phyloP scores from a whole-genome alignment of 768 basidiomycete genomes.

The Tulasnella sp. region DNA sequence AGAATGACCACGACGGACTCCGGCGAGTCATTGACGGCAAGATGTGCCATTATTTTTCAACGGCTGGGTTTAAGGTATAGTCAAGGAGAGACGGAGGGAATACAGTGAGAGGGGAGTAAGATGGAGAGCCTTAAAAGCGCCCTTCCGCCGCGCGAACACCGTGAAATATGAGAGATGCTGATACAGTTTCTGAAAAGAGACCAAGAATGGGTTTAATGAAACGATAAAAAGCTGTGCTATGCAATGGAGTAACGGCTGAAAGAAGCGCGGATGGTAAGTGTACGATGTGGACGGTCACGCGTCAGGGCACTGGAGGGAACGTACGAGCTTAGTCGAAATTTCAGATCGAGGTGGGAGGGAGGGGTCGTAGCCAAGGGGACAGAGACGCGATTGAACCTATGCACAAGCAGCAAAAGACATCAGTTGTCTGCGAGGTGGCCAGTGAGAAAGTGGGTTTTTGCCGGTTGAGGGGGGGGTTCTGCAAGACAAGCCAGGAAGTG shows the following conservation, averaged over 20 bases:
- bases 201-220: not conserved
- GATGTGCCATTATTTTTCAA: too few relatives aligned
- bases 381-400: not conserved
- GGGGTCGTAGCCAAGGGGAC: not conserved
- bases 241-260: not conserved
- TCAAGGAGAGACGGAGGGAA: not conserved
- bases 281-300: not conserved
- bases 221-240: conserved; percentile 10
- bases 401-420: not conserved
- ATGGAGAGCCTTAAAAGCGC: not conserved
- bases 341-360: not conserved
- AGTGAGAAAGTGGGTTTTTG: not conserved
- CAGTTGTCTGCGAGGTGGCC: not conserved
- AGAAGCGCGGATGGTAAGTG: not conserved
- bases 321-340: not conserved
- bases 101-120: not conserved
- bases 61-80: not conserved
- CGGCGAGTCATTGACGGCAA: too few relatives aligned
- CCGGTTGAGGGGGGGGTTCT: not conserved
- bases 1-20: too few relatives aligned
- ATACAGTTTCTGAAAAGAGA: not conserved
- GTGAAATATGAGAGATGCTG: not conserved
- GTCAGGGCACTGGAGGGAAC: not conserved
- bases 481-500: not conserved
- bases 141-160: not conserved